These are phyloP conservation scores for Leucocoprinus birnbaumii DNA, from an alignment of 768 basidiomycete genomes.

Conservation along the genomic window DNA sequence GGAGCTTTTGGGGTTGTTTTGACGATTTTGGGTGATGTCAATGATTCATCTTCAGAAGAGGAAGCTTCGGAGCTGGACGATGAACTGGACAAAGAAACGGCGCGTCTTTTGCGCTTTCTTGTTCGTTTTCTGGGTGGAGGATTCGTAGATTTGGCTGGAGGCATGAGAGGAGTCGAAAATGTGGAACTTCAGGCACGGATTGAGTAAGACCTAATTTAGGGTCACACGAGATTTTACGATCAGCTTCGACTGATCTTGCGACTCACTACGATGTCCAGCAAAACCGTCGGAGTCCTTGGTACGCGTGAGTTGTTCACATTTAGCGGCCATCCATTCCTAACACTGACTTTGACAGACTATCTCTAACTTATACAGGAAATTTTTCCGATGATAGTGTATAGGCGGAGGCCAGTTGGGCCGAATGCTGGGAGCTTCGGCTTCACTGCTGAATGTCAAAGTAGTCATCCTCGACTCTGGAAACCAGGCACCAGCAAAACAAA, in stretches of 20 bases:
- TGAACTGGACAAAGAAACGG: slow-evolving; percentile 40
- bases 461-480: slow-evolving; percentile 83
- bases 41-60: slow-evolving; percentile 18
- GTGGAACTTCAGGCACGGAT: background rate
- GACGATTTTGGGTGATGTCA: slow-evolving; percentile 11
- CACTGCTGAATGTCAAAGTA: slow-evolving; percentile 80
- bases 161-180: background rate
- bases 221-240: background rate
- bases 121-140: slow-evolving; percentile 40
- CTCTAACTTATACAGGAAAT: slow-evolving; percentile 10
- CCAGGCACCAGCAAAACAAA: slow-evolving; percentile 87
- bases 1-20: slow-evolving; percentile 11
- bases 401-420: slow-evolving; percentile 97
- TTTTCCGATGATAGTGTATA: slow-evolving; percentile 28
- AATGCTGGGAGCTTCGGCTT: slow-evolving; percentile 91
- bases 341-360: slow-evolving; percentile 8
- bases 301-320: slow-evolving; percentile 31
- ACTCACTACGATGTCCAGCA: slow-evolving; percentile 35
- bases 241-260: slow-evolving; percentile 1
- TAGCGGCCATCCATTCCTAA: slow-evolving; percentile 1
- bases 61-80: slow-evolving; percentile 36
- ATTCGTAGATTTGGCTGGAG: slow-evolving; percentile 28
- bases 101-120: slow-evolving; percentile 54
- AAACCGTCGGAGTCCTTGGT: slow-evolving; percentile 52
- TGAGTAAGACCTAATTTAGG: slow-evolving; percentile 4